These are phyloP conservation scores for Hypomontagnella monticulosa DNA, from an alignment of 495 filamentous ascomycete genomes.

Conservation along the genomic window DNA sequence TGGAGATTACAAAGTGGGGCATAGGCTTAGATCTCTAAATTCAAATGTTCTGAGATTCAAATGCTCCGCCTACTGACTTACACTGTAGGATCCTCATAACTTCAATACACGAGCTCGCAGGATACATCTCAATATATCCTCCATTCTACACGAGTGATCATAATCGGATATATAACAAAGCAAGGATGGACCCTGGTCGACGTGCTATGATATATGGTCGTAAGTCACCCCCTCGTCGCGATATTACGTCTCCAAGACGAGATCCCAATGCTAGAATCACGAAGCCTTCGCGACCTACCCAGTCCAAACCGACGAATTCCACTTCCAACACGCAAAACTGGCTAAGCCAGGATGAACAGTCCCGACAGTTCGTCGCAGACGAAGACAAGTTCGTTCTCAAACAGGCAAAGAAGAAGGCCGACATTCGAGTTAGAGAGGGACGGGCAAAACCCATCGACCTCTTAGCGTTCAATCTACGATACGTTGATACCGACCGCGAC, in stretches of 20 bases:
- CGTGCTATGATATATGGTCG: conserved; percentile 60
- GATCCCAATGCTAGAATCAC: conserved; percentile 57
- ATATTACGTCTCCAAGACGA: conserved; percentile 56
- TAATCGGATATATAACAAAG: neutral
- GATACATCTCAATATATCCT: neutral
- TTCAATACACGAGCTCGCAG: neutral
- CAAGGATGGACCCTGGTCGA: conserved; percentile 57
- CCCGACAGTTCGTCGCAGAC: conserved; percentile 85
- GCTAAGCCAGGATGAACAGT: conserved; percentile 73
- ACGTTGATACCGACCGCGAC: conserved; percentile 83
- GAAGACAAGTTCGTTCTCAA: conserved; percentile 97
- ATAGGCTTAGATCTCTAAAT: too few species aligned
- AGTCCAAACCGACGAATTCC: conserved; percentile 35
- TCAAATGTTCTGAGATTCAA: too few species aligned
- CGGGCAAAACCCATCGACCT: conserved; percentile 95
- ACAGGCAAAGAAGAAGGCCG: conserved; percentile 97
- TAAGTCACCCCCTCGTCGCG: conserved; percentile 52
- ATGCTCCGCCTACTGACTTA: too few species aligned
- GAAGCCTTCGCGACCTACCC: conserved; percentile 51
- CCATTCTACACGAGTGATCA: neutral
- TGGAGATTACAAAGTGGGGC: too few species aligned
- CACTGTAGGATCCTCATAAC: too few species aligned
- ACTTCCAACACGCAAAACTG: conserved; percentile 46
- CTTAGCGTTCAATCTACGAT: conserved; percentile 88
- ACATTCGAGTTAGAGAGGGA: conserved; percentile 93